These are phyloP conservation scores for Dioscorea dumetorum DNA, from an alignment of 106 monocot species.

Conservation along the genomic window DNA sequence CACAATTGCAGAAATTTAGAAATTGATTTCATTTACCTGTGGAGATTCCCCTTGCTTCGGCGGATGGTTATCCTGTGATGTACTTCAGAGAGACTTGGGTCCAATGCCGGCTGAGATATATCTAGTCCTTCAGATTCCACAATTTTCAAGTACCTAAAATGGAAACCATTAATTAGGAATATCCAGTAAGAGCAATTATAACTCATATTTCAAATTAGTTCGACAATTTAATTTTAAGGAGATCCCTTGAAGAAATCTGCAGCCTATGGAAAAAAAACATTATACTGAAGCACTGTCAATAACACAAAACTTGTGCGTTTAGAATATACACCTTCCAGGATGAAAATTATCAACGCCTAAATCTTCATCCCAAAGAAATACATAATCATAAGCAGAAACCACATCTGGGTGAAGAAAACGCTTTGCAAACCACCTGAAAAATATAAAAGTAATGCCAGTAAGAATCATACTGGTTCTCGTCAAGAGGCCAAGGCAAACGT, in stretches of 20 bases:
- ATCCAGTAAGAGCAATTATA: too few relatives aligned
- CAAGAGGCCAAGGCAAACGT: not conserved
- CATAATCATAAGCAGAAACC: constrained; percentile 62
- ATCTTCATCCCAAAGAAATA: constrained; percentile 91
- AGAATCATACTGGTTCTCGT: not conserved
- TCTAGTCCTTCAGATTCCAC: constrained; percentile 74
- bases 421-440: constrained; percentile 81
- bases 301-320: not conserved
- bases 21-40: constrained; percentile 36
- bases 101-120: constrained; percentile 78
- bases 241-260: too few relatives aligned
- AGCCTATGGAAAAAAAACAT: too few relatives aligned
- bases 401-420: constrained; percentile 77
- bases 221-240: too few relatives aligned
- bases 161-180: constrained; percentile 8
- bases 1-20: not conserved
- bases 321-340: constrained; percentile 50
- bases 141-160: constrained; percentile 61
- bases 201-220: too few relatives aligned
- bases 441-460: too few relatives aligned
- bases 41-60: constrained; percentile 33
- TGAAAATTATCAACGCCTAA: constrained; percentile 60
- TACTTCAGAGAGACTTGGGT: constrained; percentile 57
- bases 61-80: constrained; percentile 73
- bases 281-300: too few relatives aligned